These are phyloP conservation scores for Rhizophagus sp. DNA, from an alignment of 192 early-diverging fungal genomes.

Conservation along the genomic window DNA sequence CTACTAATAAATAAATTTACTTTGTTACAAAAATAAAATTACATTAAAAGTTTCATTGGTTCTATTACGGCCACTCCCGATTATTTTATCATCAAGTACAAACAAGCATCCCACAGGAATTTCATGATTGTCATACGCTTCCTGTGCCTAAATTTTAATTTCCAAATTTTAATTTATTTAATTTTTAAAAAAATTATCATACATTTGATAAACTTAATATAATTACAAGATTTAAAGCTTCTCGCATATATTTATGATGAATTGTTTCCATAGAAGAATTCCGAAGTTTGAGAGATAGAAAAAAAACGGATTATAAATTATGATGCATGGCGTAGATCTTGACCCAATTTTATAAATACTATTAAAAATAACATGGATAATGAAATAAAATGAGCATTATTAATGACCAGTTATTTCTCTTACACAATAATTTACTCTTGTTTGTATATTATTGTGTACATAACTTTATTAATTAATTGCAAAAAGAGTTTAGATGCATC, in stretches of 20 bases:
- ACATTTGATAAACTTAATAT: not conserved
- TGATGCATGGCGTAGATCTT: no score
- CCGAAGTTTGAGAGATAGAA: no score
- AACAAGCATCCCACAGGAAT: conserved; percentile 98
- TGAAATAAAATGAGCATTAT: no score
- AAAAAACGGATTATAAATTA: no score
- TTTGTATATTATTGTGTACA: no score
- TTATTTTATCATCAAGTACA: conserved; percentile 65
- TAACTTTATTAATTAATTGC: no score
- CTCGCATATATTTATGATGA: conserved; percentile 41
- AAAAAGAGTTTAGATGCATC: no score
- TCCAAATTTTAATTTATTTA: no score
- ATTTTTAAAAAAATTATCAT: not conserved
- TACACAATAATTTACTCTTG: no score
- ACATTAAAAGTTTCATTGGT: conserved; percentile 90
- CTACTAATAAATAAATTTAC: not conserved
- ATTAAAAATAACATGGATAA: no score
- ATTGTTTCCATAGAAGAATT: not conserved
- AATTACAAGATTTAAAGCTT: conserved; percentile 39
- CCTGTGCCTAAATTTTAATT: conserved; percentile 61
- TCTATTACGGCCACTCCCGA: conserved; percentile 83
- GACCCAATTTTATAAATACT: no score
- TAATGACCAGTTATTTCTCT: no score
- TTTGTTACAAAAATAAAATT: conserved; percentile 21
- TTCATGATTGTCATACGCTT: conserved; percentile 79